phyloP scores from a whole-genome alignment of 805 yeast genomes.

The Candida boidinii region DNA sequence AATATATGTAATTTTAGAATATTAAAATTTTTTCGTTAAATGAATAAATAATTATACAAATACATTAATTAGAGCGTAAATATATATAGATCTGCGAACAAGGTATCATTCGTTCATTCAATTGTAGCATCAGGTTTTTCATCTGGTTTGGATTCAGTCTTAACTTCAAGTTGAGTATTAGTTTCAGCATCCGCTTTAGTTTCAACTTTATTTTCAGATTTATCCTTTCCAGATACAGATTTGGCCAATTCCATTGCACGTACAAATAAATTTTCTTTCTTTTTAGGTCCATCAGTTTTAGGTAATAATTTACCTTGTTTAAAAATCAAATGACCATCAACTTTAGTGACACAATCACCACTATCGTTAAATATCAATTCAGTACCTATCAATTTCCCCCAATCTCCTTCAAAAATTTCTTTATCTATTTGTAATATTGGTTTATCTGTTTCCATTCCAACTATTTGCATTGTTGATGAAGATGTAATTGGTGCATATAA shows the following conservation, averaged over 20 bases:
- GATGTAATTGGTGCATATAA: slow-evolving; percentile 4
- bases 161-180: too few relatives aligned
- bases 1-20: not conserved
- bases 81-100: too few relatives aligned
- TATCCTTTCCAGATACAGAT: slow-evolving; percentile 5
- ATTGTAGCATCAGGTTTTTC: too few relatives aligned
- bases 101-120: too few relatives aligned
- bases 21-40: not conserved
- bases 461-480: slow-evolving; percentile 31
- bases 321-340: slow-evolving; percentile 20
- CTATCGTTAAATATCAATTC: slow-evolving; percentile 34
- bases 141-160: too few relatives aligned
- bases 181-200: slow-evolving; percentile 6
- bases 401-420: slow-evolving; percentile 59
- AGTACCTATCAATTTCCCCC: slow-evolving; percentile 77
- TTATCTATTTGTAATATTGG: slow-evolving; percentile 55
- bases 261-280: slow-evolving; percentile 13
- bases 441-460: slow-evolving; percentile 44
- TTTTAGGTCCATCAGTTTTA: slow-evolving; percentile 5
- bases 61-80: too few relatives aligned
- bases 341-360: slow-evolving; percentile 23
- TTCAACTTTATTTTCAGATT: not conserved
- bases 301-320: slow-evolving; percentile 23
- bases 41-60: not conserved
- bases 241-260: slow-evolving; percentile 17